These are phyloP conservation scores for Laetiporus sulphureus DNA, from an alignment of 1,284 basidiomycete species.

Conservation along the genomic window DNA sequence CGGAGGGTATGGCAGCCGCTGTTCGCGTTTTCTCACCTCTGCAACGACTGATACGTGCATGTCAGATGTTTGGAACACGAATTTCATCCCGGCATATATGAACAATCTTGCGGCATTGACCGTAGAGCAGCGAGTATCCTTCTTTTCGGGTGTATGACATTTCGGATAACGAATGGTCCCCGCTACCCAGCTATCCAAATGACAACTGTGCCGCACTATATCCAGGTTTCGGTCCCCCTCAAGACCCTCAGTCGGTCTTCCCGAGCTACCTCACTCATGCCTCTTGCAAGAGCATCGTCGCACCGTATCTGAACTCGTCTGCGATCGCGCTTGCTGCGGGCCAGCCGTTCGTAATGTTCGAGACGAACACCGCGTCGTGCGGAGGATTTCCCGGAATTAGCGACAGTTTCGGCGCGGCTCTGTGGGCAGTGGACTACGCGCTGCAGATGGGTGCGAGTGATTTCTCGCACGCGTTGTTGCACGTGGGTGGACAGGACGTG, in stretches of 20 bases:
- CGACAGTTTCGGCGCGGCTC: constrained; percentile 47
- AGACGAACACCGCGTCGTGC: constrained; percentile 79
- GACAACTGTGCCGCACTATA: constrained; percentile 29
- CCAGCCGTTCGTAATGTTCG: constrained; percentile 60
- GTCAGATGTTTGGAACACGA: constrained; percentile 46
- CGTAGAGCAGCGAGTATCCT: constrained; percentile 3
- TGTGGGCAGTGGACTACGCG: constrained; percentile 37
- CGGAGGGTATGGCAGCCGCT: constrained; percentile 22
- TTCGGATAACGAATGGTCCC: constrained; percentile 1
- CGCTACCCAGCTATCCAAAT: constrained; percentile 39
- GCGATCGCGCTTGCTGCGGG: constrained; percentile 33
- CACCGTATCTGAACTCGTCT: constrained; percentile 44
- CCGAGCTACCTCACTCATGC: constrained; percentile 53
- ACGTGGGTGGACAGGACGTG: constrained; percentile 62
- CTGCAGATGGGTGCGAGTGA: constrained; percentile 44
- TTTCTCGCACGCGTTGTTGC: constrained; percentile 52
- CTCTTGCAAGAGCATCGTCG: constrained; percentile 37
- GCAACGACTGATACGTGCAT: too few species aligned
- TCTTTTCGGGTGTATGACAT: constrained; percentile 1
- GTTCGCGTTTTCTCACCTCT: not conserved
- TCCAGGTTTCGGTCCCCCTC: constrained; percentile 23
- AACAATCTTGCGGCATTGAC: constrained; percentile 39
- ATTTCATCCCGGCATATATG: constrained; percentile 43
- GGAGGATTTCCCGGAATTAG: constrained; percentile 74
- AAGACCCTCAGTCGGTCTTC: constrained; percentile 48